Base-by-base conservation (phyloP, 768 basidiomycete species). In the Mycena alexandri region DNA sequence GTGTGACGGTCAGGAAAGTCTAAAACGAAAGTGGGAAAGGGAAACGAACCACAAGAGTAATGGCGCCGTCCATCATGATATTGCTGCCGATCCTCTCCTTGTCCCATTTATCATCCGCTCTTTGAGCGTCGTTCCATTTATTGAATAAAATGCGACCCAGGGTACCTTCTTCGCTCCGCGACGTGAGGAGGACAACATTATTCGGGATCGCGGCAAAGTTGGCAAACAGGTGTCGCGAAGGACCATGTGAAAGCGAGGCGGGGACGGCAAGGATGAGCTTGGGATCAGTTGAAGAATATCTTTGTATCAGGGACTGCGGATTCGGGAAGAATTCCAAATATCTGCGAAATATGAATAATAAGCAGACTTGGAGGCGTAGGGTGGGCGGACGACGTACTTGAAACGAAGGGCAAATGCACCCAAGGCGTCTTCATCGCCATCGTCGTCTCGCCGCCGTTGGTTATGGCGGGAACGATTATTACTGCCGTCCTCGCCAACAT, bases 201-300 rank as follows among this genome's bases (percentile, higher is more conserved):
- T 91, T 91, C 0, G 92, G 88, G 6, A 91, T 86, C 9, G 89
- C 84, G 5, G 95, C 95, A 79, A 98, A 96, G 58, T 94, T 89
- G 17, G 89, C 86, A 76, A 99, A 98, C 5, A 99, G 78, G 38
- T 87, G 84, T 50, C 98, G 88, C 0, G 96, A 96, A 11, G 94
- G 91, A 2, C 97, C 97, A 73, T 98, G 93, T 0, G 95, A 96
- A 53, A 99, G 84, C 5, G 94, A 94, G 1, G 94, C 91, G 2
- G 98, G 98, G 29, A 97, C 92, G 0, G 96, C 95, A 17, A 99
- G 85, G 67, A 99, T 94, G 57, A 98, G 86, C 75, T 99, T 99
- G 0, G 98, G 95, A 63, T 93, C 89, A 70, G 92, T 90, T 3
- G 93, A 92, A 0, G 94, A 93, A 73, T 96, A 93, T 12, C 89